Conservation (phyloP, 2,329 filamentous ascomycete species). For the Cytospora schulzeri region DNA sequence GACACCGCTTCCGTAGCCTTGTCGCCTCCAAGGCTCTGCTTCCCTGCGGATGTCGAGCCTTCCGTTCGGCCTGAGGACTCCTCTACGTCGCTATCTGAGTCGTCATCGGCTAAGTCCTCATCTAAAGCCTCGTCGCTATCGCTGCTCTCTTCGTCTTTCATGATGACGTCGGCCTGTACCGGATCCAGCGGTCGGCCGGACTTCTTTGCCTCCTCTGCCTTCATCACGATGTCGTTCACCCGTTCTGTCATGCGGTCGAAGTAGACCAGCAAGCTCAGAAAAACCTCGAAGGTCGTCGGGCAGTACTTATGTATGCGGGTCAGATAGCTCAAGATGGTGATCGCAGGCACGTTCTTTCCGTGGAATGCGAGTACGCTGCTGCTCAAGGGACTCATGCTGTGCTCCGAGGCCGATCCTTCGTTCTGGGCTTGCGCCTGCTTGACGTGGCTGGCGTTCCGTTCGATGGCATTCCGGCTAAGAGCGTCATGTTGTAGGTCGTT, state of each 20-base stretch:
- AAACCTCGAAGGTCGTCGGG: conserved; percentile 97
- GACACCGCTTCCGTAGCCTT: conserved; percentile 28
- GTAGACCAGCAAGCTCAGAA: conserved; percentile 91
- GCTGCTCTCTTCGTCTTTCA: conserved; percentile 39
- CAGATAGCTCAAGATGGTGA: conserved; percentile 94
- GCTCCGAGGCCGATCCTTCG: conserved; percentile 26
- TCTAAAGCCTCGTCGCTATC: conserved; percentile 48
- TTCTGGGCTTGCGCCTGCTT: conserved; percentile 50
- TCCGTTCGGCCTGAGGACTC: conserved; percentile 23
- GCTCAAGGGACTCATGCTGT: conserved; percentile 60
- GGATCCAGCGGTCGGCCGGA: conserved; percentile 33
- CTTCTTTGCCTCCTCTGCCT: conserved; percentile 60
- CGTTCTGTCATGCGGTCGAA: conserved; percentile 99
- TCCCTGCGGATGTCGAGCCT: conserved; percentile 29
- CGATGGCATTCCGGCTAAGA: conserved; percentile 78
- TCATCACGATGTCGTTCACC: conserved; percentile 79
- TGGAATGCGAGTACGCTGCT: conserved; percentile 88
- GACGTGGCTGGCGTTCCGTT: conserved; percentile 67
- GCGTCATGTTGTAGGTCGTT: conserved; percentile 95
- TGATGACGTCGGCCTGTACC: conserved; percentile 38
- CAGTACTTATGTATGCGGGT: conserved; percentile 98
- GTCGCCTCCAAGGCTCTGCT: conserved; percentile 31
- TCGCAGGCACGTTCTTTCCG: conserved; percentile 95
- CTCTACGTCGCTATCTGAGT: conserved; percentile 42
- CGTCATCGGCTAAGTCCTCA: conserved; percentile 54